Conservation (phyloP, 495 filamentous ascomycete species). For the Penicillium bialowiezense region DNA sequence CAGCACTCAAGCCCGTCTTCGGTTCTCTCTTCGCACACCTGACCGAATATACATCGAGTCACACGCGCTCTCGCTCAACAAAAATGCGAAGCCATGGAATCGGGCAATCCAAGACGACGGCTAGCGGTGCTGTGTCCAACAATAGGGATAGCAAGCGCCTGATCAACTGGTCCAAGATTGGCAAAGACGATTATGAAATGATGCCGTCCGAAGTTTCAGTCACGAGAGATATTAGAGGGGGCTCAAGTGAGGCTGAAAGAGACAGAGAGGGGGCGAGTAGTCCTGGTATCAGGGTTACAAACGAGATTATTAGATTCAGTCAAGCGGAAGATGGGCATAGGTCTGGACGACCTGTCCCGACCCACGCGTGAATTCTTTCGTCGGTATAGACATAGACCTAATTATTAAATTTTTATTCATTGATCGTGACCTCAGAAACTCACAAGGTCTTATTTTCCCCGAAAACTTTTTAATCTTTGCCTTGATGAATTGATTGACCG, state of each 20-base stretch:
- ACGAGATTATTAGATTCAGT: slow-evolving; percentile 19
- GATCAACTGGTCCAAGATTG: slow-evolving; percentile 22
- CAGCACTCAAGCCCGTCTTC: slow-evolving; percentile 43
- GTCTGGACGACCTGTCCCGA: no score
- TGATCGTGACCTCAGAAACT: no score
- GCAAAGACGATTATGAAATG: slow-evolving; percentile 29
- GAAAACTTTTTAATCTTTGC: no score
- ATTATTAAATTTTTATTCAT: not conserved
- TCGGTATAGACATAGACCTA: not conserved
- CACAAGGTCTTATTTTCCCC: no score
- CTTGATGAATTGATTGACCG: no score
- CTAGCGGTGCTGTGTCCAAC: slow-evolving; percentile 11
- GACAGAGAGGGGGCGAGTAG: not conserved
- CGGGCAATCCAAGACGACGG: slow-evolving; percentile 14
- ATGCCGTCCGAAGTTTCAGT: slow-evolving; percentile 27
- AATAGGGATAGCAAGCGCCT: slow-evolving; percentile 24
- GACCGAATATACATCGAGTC: slow-evolving; percentile 25
- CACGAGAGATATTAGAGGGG: slow-evolving; percentile 6
- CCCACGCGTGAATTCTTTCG: no score
- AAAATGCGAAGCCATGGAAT: slow-evolving; percentile 6
- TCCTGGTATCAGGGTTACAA: slow-evolving; percentile 24
- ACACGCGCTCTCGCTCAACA: slow-evolving; percentile 17
- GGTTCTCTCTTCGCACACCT: slow-evolving; percentile 27
- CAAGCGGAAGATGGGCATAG: not conserved
- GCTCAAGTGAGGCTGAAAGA: not conserved